phyloP scores from a whole-genome alignment of 805 yeast species.

The Starmerella riodocensis region DNA sequence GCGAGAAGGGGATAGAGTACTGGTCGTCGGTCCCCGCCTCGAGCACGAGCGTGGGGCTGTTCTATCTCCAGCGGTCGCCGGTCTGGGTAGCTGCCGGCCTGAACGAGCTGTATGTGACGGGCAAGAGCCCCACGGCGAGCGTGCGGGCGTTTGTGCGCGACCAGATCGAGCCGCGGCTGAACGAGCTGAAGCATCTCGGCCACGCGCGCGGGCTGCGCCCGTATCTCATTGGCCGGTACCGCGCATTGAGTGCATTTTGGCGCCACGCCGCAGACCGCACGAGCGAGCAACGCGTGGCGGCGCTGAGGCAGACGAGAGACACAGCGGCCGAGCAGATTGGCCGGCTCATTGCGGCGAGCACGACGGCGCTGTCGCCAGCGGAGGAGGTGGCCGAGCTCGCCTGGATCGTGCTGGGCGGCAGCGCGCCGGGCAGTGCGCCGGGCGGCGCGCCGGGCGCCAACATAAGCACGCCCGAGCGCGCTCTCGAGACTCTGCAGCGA shows the following conservation, averaged over 20 bases:
- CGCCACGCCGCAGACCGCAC: neutral
- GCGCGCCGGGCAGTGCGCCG: neutral
- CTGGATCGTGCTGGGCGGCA: neutral
- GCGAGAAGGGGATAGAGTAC: conserved; percentile 16
- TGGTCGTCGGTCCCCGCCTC: conserved; percentile 14
- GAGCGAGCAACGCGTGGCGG: neutral
- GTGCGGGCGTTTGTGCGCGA: neutral
- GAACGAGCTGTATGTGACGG: neutral
- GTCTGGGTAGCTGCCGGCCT: neutral
- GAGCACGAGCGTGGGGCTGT: conserved; percentile 6
- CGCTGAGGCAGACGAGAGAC: conserved; percentile 3
- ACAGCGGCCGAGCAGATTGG: conserved; percentile 15
- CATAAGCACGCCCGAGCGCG: conserved; percentile 10
- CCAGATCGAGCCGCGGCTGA: neutral
- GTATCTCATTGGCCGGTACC: conserved; percentile 3
- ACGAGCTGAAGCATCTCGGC: neutral
- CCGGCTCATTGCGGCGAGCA: conserved; percentile 1
- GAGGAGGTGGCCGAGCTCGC: neutral
- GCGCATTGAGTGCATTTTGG: neutral
- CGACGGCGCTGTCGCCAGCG: neutral
- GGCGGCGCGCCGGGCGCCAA: neutral
- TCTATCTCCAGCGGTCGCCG: conserved; percentile 18
- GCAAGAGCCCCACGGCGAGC: neutral
- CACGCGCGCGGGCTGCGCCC: neutral
- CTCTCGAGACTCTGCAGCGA: conserved; percentile 10